phyloP scores from a whole-genome alignment of 169 alveolate species.

The Eimeria zaria region DNA sequence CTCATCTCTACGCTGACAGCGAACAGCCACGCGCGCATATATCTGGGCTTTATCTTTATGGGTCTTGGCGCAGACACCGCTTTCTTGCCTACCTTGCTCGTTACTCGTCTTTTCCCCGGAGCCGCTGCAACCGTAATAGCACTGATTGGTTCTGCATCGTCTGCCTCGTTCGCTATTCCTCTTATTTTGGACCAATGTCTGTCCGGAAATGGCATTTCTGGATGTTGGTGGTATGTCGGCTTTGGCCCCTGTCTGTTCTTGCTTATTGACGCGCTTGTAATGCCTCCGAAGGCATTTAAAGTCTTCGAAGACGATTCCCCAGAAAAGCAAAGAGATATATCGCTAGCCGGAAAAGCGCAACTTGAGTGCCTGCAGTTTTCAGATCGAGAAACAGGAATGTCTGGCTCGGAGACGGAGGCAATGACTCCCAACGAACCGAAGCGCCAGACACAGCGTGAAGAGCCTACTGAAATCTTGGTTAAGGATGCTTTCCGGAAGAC shows the following conservation, averaged over 20 bases:
- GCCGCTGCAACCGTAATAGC: constrained; percentile 67
- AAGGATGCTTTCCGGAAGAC: background rate
- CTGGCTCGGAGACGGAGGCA: background rate
- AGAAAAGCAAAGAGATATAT: background rate
- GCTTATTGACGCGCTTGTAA: constrained; percentile 21
- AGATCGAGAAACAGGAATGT: background rate
- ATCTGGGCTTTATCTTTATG: constrained; percentile 60
- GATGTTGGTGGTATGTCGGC: constrained; percentile 61
- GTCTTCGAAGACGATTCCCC: constrained; percentile 12
- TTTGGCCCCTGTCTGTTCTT: constrained; percentile 65
- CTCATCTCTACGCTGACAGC: constrained; percentile 46
- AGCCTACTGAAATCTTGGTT: background rate
- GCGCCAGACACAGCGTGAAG: background rate
- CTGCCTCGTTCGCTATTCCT: constrained; percentile 85
- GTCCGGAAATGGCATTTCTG: constrained; percentile 16
- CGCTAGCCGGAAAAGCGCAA: background rate
- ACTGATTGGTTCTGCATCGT: constrained; percentile 80
- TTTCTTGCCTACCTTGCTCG: constrained; percentile 75
- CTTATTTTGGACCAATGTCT: constrained; percentile 20
- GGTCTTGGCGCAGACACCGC: constrained; percentile 84
- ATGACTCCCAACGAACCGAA: background rate
- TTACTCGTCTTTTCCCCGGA: constrained; percentile 82
- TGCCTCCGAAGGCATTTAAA: constrained; percentile 29
- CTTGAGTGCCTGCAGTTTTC: background rate
- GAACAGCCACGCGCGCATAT: background rate